Evolutionary conservation across 257 asterid species (phyloP).

Genomic region (Salvia hispanica): DNA sequence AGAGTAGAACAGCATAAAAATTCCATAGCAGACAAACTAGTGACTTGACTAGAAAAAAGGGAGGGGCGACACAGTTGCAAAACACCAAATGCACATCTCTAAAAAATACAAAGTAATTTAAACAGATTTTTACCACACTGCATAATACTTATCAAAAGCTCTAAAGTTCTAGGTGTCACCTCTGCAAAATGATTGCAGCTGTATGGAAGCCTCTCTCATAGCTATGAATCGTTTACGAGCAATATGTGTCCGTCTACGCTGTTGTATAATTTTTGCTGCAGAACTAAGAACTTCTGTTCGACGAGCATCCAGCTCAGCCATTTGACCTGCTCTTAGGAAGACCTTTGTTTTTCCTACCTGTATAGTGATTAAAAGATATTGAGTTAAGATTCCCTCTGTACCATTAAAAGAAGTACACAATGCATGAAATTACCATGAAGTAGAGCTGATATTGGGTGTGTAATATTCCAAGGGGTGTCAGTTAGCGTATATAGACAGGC

Average conservation of each 20-base stretch:
- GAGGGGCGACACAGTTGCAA: constrained; percentile 4
- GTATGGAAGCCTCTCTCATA: constrained; percentile 60
- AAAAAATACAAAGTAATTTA: constrained; percentile 5
- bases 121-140: constrained; percentile 6
- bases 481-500: constrained; percentile 16
- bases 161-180: constrained; percentile 42
- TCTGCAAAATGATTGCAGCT: constrained; percentile 85
- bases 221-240: constrained; percentile 77
- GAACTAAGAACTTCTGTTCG: constrained; percentile 81
- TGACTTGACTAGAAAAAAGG: neutral
- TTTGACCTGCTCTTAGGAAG: constrained; percentile 98
- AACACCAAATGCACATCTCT: constrained; percentile 23
- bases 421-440: constrained; percentile 11
- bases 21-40: constrained; percentile 18
- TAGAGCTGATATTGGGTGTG: constrained; percentile 17
- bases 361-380: constrained; percentile 28
- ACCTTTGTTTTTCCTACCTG: constrained; percentile 98
- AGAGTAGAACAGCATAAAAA: constrained; percentile 35
- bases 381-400: constrained; percentile 21
- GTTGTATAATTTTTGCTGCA: constrained; percentile 88
- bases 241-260: constrained; percentile 74
- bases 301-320: constrained; percentile 98
- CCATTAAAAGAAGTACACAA: constrained; percentile 12
- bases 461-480: neutral
- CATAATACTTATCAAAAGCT: constrained; percentile 5